Evolutionary conservation across 1,284 basidiomycete species (phyloP), one percentile per base, ranked within the genome.

Genomic region (Ganoderma boninense): DNA sequence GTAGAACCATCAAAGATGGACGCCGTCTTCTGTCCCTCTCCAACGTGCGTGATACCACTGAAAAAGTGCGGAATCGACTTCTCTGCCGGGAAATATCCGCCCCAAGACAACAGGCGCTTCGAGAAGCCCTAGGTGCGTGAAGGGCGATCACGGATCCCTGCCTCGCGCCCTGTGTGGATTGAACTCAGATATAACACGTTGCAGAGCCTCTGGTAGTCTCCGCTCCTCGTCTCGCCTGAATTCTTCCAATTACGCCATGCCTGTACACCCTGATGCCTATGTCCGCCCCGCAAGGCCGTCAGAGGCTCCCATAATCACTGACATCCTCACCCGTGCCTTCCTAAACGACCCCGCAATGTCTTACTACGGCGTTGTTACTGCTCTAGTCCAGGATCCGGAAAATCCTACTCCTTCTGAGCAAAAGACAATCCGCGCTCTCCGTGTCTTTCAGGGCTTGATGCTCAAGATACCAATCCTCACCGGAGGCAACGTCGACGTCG

Each of bases 331-430:
- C 11, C 60, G 38, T 10, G 60, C 60, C 13, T 62, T 62, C 40
- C 14, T 62, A 4, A 62, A 62, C 26, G 60, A 62, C n/a, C 60
- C 60, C 2, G 23, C 60, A 14, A 62, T 62, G 60, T 43, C 40
- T 14, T 62, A 16, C 60, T 62, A 62, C 40, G 60, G 60, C 42
- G 14, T 26, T 23, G 38, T 42, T 6, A 8, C 60, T 6, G 60
- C 60, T 10, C 40, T 62, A 11, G 40, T 62, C 8, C 11, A 42
- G 23, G 60, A 62, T 42, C 60, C 60, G 10, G 40, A 14, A 43
- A 13, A 43, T 40, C 60, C 40, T 1, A 62, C 60, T 40, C 60
- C 40, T 8, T 23, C 60, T 6, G 38, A 62, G 23, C 38, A 40
- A 14, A 42, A 62, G 60, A 42, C 23, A 40, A 42, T 62, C 40